Evolutionary conservation across 805 yeast genomes (phyloP), one percentile per base, ranked within the genome.

Genomic region (Saturnispora quitensis): DNA sequence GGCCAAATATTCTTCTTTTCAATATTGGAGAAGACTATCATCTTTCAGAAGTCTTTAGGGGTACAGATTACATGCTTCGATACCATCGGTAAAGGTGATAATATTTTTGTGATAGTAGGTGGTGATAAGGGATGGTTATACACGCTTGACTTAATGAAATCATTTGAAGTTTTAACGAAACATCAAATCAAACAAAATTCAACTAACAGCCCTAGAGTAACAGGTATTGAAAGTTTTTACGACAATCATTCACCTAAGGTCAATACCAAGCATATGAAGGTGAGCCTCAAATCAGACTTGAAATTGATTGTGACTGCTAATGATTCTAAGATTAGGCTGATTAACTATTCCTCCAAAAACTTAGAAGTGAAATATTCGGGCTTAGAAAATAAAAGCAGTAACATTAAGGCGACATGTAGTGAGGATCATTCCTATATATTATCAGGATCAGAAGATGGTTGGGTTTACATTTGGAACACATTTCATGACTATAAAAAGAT

Each of bases 391-490:
- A 76, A 75, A 50, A 77, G 82, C 45, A 79, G 91, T 5, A 89
- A 87, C 42, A 84, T 86, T 48, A 73, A 73, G 12, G 96, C 96
- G 0, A 67, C 78, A 0, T 61, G 77, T 2, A 78, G 82, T 24
- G 87, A 80, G 48, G 81, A 81, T 58, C 68, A 72, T 49, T 61
- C 68, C 12, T 78, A 77, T 60, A 75, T 89, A 5, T 74, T 89
- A 8, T 74, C 86, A 7, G 96, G 96, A 0, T 85, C 95, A 12
- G 97, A 90, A 63, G 93, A 90, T 67, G 88, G 86, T 58, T 81
- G 89, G 81, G 78, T 86, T 13, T 90, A 89, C 61, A 69, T 87
- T 12, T 91, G 98, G 98, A 75, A 50, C 31, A 50, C 48, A 13
- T 40, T 38, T 27, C 22, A 28, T 36, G 48, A 76, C 51, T 65